Evolutionary conservation across 1,284 basidiomycete species (phyloP).

Genomic region (Ganoderma lingzhi): DNA sequence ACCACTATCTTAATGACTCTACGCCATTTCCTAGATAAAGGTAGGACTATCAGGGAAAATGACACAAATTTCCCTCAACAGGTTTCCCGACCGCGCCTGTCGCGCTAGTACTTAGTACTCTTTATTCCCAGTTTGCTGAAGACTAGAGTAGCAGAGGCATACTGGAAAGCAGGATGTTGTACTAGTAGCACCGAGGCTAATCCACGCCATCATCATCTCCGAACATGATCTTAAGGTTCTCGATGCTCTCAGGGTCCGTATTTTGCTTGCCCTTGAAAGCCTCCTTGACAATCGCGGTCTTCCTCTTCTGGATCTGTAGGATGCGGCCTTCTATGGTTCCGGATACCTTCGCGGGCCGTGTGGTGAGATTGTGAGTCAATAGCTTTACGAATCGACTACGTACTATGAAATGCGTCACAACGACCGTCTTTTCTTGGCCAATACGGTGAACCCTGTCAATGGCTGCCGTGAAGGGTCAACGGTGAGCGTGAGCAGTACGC

Average conservation of each 20-base stretch:
- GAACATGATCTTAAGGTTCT: slow-evolving; percentile 83
- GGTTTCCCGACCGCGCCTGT: too few relatives aligned
- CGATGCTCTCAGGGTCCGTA: slow-evolving; percentile 72
- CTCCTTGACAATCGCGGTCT: slow-evolving; percentile 85
- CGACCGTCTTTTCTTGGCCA: slow-evolving; percentile 86
- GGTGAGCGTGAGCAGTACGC: slow-evolving; percentile 37
- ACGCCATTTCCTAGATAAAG: too few relatives aligned
- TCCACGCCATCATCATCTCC: slow-evolving; percentile 44
- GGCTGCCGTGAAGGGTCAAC: slow-evolving; percentile 49
- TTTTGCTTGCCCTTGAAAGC: slow-evolving; percentile 68
- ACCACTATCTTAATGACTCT: too few relatives aligned
- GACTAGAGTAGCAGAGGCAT: neutral
- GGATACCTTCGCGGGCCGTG: slow-evolving; percentile 53
- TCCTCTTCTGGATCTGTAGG: slow-evolving; percentile 88
- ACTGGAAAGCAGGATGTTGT: neutral
- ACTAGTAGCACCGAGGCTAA: neutral
- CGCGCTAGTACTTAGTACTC: too few relatives aligned
- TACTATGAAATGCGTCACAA: slow-evolving; percentile 92
- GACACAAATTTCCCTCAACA: too few relatives aligned
- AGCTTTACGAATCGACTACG: slow-evolving; percentile 38
- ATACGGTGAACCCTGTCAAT: slow-evolving; percentile 86
- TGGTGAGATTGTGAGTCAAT: neutral
- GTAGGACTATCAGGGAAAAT: too few relatives aligned
- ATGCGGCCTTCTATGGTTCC: slow-evolving; percentile 85
- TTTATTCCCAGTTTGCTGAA: too few relatives aligned